Evolutionary conservation across 495 filamentous ascomycete genomes (phyloP).

Genomic region (Xylaria venustula): DNA sequence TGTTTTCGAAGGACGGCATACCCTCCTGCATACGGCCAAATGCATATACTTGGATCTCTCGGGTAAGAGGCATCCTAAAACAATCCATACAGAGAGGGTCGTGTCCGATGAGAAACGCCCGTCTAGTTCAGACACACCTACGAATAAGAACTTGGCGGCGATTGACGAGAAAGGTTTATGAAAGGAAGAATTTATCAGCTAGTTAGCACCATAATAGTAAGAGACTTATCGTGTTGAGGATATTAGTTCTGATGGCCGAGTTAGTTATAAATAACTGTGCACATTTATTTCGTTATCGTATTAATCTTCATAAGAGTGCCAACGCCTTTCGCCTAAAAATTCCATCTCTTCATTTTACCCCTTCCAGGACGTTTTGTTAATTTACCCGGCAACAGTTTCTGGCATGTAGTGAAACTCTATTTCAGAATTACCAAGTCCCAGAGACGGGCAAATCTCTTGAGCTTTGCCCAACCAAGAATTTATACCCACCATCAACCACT

Average conservation of each 20-base stretch:
- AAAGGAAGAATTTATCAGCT: background rate
- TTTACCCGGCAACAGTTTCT: no score
- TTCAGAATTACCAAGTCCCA: slow-evolving; percentile 41
- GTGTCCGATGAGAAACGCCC: slow-evolving; percentile 20
- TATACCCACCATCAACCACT: slow-evolving; percentile 45
- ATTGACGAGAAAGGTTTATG: background rate
- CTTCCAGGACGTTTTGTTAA: no score
- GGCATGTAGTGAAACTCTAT: no score
- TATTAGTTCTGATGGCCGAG: no score
- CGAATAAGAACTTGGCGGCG: slow-evolving; percentile 4
- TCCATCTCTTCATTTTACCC: no score
- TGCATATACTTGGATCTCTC: slow-evolving; percentile 67
- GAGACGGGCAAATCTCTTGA: slow-evolving; percentile 36
- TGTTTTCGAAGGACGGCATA: slow-evolving; percentile 74
- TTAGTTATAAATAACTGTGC: no score
- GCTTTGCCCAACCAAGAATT: slow-evolving; percentile 44
- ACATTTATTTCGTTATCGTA: no score
- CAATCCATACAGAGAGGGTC: slow-evolving; percentile 31
- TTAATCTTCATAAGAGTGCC: no score
- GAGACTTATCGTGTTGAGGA: no score
- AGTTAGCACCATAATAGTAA: no score
- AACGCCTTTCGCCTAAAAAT: no score
- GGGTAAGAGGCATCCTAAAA: slow-evolving; percentile 53
- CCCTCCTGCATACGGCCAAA: slow-evolving; percentile 62
- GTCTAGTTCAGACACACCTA: slow-evolving; percentile 8